These are phyloP conservation scores for Polygonum aviculare DNA, from an alignment of 148 eudicot genomes.

Conservation along the genomic window DNA sequence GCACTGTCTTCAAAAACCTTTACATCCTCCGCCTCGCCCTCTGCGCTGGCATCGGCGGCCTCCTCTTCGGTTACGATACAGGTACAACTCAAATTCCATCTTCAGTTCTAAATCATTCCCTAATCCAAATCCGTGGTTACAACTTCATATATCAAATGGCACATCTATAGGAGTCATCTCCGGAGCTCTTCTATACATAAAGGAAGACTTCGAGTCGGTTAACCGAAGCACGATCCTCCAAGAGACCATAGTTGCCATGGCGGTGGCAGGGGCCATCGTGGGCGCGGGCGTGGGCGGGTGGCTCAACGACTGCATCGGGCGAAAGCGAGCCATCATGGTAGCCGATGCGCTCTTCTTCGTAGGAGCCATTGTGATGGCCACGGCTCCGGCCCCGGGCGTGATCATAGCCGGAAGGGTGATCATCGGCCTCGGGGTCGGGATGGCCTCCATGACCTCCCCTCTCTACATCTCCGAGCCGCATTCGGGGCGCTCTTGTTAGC, in stretches of 20 bases:
- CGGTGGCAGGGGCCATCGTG: slow-evolving; percentile 66
- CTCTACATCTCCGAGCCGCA: slow-evolving; percentile 65
- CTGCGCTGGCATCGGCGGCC: slow-evolving; percentile 69
- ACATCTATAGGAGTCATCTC: slow-evolving; percentile 51
- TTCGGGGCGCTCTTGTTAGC: slow-evolving; percentile 66
- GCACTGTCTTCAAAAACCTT: slow-evolving; percentile 33
- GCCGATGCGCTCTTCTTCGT: slow-evolving; percentile 55
- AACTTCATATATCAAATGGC: too few species aligned
- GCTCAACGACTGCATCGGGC: slow-evolving; percentile 48
- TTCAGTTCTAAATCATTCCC: too few species aligned
- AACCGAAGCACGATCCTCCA: slow-evolving; percentile 44
- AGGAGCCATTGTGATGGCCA: slow-evolving; percentile 59
- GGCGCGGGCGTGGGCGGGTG: slow-evolving; percentile 67
- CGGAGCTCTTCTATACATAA: slow-evolving; percentile 65
- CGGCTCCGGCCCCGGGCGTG: slow-evolving; percentile 42
- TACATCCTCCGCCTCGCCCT: slow-evolving; percentile 71
- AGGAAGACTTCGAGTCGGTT: slow-evolving; percentile 50
- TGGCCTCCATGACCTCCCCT: slow-evolving; percentile 81
- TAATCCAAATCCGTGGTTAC: too few species aligned
- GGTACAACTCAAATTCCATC: slow-evolving; percentile 20
- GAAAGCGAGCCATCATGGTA: slow-evolving; percentile 42
- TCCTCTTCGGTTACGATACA: slow-evolving; percentile 71
- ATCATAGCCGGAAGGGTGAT: slow-evolving; percentile 55
- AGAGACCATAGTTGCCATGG: slow-evolving; percentile 79
- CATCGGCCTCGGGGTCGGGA: slow-evolving; percentile 80